phyloP scores from a whole-genome alignment of 306 rosid species.

The Glycyrrhiza uralensis region DNA sequence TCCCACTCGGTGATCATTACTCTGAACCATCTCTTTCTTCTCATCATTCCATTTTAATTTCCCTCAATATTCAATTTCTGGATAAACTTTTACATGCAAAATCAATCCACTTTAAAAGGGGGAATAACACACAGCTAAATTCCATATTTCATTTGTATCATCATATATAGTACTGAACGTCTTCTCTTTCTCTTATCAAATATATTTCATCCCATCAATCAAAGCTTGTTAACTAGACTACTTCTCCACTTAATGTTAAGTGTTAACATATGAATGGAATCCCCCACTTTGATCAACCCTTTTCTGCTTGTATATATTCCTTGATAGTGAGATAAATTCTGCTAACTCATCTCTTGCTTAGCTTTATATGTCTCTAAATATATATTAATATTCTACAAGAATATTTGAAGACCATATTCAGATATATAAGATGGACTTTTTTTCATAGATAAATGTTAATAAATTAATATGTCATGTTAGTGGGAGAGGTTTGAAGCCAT shows the following conservation, averaged over 20 bases:
- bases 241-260: background rate
- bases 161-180: no score
- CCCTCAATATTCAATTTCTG: background rate
- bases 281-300: background rate
- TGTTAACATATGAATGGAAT: background rate
- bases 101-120: background rate
- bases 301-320: background rate
- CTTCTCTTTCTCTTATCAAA: background rate
- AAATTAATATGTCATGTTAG: no score
- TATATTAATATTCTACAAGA: background rate
- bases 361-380: background rate
- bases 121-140: background rate
- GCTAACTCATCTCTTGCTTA: background rate
- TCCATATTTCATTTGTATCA: background rate
- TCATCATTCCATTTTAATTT: background rate
- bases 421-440: no score
- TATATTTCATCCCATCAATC: background rate
- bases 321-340: background rate
- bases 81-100: background rate
- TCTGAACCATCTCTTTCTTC: constrained; percentile 24
- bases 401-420: background rate
- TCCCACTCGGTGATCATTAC: constrained; percentile 46
- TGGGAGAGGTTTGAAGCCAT: no score
- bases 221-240: background rate
- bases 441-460: no score